Conservation (phyloP, 305 asterid species). For the Solanum hybrid region DNA sequence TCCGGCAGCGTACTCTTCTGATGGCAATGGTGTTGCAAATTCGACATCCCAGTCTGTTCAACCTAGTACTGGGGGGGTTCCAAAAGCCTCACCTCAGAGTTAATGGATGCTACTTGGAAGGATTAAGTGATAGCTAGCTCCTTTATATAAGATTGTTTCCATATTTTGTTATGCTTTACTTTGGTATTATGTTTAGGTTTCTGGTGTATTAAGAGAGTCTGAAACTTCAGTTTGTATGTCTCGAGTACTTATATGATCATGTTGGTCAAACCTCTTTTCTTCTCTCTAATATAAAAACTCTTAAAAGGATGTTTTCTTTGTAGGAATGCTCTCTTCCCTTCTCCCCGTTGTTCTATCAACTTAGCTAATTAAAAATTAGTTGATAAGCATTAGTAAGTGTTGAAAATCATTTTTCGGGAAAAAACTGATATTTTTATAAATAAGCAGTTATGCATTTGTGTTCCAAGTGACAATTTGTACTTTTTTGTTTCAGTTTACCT, state of each 20-base stretch:
- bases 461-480: not conserved
- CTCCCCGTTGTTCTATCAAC: not conserved
- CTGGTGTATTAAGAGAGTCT: not conserved
- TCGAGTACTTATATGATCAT: not conserved
- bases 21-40: conserved; percentile 6
- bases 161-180: not conserved
- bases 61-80: conserved; percentile 15
- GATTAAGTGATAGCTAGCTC: not conserved
- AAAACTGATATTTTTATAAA: not conserved
- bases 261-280: not conserved
- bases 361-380: not conserved
- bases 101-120: conserved; percentile 4
- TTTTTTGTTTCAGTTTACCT: not conserved
- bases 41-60: conserved; percentile 22
- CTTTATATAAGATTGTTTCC: not conserved
- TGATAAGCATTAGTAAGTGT: not conserved
- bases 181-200: not conserved
- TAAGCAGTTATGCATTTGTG: not conserved
- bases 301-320: not conserved
- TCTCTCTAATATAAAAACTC: not conserved
- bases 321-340: not conserved
- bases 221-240: not conserved
- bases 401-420: not conserved
- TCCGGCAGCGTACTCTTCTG: conserved; percentile 9
- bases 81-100: conserved; percentile 26